These are phyloP conservation scores for Xanthoparmelia taractica DNA, from an alignment of 495 filamentous ascomycete genomes.

Conservation along the genomic window DNA sequence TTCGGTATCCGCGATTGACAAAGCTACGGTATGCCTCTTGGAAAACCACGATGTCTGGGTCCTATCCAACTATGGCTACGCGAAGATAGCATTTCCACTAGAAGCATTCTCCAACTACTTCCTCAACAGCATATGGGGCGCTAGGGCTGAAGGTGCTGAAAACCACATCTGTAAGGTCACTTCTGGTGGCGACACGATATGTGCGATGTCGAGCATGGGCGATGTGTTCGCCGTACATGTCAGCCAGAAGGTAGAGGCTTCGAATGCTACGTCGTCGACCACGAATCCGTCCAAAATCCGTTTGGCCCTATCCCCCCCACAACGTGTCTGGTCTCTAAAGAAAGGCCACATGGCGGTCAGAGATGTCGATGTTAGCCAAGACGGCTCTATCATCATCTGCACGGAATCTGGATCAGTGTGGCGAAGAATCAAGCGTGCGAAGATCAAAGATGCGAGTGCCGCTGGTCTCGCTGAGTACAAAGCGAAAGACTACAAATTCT, in stretches of 20 bases:
- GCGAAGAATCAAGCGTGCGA: conserved; percentile 71
- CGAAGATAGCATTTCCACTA: conserved; percentile 71
- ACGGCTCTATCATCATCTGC: conserved; percentile 91
- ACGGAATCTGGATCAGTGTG: conserved; percentile 89
- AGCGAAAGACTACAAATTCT: conserved; percentile 87
- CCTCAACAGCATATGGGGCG: conserved; percentile 56
- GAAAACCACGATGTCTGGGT: conserved; percentile 85
- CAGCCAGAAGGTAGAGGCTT: conserved; percentile 54
- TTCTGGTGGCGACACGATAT: conserved; percentile 82
- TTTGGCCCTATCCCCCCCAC: conserved; percentile 63
- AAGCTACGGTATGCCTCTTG: conserved; percentile 77
- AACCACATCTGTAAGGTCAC: conserved; percentile 68
- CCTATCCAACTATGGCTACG: conserved; percentile 88
- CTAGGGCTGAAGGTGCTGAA: conserved; percentile 54
- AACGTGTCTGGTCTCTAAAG: conserved; percentile 72
- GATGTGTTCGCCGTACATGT: conserved; percentile 78
- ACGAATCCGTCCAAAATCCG: conserved; percentile 84
- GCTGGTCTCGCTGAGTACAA: conserved; percentile 44
- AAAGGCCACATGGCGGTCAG: conserved; percentile 76
- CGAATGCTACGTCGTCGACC: conserved; percentile 58
- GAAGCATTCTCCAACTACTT: conserved; percentile 61
- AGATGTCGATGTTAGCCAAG: conserved; percentile 82
- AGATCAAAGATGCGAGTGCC: conserved; percentile 62
- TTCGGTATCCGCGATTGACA: conserved; percentile 82
- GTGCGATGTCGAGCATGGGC: conserved; percentile 71